A percentile compares a stretch with the other conserved stretches of the same genome.
These are phyloP conservation scores for Didymella sp. DNA, from an alignment of 2,329 filamentous ascomycete genomes.

Conservation along the genomic window DNA sequence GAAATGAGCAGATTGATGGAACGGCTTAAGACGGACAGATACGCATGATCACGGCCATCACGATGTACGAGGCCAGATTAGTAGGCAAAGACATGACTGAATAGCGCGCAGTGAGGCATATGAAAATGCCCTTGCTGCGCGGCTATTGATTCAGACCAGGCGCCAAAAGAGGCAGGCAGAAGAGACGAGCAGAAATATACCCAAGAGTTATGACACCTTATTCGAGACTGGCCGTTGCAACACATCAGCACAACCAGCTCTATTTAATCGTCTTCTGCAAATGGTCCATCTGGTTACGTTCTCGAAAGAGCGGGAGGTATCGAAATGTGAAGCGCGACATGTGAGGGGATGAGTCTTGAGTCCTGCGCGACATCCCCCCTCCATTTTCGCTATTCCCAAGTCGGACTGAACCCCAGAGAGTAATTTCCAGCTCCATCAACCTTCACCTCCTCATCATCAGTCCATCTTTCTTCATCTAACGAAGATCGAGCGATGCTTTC, in stretches of 20 bases:
- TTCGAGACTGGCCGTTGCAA: neutral
- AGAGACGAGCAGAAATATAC: neutral
- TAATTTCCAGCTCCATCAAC: no score
- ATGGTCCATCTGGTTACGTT: no score
- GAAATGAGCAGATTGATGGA: constrained; percentile 34
- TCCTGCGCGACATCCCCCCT: no score
- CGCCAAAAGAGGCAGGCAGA: neutral
- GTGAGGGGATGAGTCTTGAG: no score
- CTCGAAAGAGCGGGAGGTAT: no score
- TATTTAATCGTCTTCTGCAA: no score
- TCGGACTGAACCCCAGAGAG: no score
- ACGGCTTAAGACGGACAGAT: neutral
- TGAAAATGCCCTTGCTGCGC: neutral
- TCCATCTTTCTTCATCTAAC: no score
- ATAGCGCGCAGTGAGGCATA: neutral
- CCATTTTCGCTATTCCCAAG: no score
- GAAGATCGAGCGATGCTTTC: no score
- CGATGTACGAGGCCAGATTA: neutral
- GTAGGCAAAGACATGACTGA: neutral
- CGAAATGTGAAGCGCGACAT: no score
- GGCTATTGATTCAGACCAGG: neutral
- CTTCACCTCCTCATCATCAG: no score
- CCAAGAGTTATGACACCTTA: neutral
- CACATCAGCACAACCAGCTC: neutral
- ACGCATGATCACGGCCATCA: neutral